Evolutionary conservation across 129 eudicot genomes (phyloP).

Genomic region (Lactuca saligna): DNA sequence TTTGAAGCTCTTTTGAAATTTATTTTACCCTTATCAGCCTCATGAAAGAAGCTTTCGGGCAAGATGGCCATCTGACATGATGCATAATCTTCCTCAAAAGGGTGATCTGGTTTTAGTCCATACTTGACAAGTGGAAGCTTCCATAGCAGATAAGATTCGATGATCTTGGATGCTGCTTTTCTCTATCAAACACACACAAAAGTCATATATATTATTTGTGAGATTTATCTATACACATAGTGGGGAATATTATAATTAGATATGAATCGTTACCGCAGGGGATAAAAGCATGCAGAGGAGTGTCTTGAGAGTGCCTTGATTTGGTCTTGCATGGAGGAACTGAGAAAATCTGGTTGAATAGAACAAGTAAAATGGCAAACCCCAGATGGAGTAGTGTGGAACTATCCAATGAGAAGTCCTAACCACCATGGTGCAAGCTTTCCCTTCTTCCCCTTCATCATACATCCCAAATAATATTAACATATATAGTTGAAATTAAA

Average conservation of each 20-base stretch:
- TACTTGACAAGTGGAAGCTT: slow-evolving; percentile 86
- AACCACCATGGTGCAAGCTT: slow-evolving; percentile 82
- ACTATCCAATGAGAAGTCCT: slow-evolving; percentile 95
- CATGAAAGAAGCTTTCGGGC: slow-evolving; percentile 70
- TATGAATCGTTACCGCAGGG: slow-evolving; percentile 45
- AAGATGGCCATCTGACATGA: slow-evolving; percentile 94
- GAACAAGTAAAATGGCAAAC: slow-evolving; percentile 89
- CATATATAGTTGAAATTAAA: not conserved
- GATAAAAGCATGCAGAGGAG: slow-evolving; percentile 57
- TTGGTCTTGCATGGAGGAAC: slow-evolving; percentile 81
- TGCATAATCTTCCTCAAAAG: slow-evolving; percentile 92
- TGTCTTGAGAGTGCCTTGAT: slow-evolving; percentile 67
- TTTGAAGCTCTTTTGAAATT: slow-evolving; percentile 55
- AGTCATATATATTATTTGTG: not conserved
- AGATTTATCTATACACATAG: not conserved
- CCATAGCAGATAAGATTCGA: slow-evolving; percentile 77
- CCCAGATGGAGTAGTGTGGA: slow-evolving; percentile 95
- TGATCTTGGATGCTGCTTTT: slow-evolving; percentile 53
- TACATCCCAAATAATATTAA: not conserved
- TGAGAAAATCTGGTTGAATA: slow-evolving; percentile 90
- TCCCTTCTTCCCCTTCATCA: slow-evolving; percentile 63
- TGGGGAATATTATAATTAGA: not conserved
- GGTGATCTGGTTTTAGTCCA: slow-evolving; percentile 89
- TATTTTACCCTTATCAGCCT: slow-evolving; percentile 81
- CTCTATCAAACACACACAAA: slow-evolving; percentile 35